Evolutionary conservation across 768 basidiomycete species (phyloP), one percentile per base, ranked within the genome.

Genomic region (Steccherinum ochraceum): DNA sequence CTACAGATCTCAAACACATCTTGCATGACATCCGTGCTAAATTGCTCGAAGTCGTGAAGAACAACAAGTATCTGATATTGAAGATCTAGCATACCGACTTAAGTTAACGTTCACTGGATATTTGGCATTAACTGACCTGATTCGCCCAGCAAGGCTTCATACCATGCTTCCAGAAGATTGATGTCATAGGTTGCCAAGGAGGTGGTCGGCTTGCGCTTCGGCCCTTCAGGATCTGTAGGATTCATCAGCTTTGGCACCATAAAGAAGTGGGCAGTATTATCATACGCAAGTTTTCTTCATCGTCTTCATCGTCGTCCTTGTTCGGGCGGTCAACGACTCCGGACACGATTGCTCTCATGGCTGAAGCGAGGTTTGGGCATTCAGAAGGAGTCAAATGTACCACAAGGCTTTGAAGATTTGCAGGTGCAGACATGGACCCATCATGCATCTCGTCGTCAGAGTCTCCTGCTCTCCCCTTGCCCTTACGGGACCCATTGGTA

Each of bases 1-100:
- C 84, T 86, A 71, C 77, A 86, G 27, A 89, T 81, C 48, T 84
- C 75, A 40, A 89, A 78, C 16, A 89, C 58, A 57, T 90, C 86
- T 58, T 84, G 79, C 45, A 90, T 63, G 2, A 89, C 73, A 1
- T 55, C 49, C 0, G 78, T 66, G 50, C 87, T 85, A 45, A 86
- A 78, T 59, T 82, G 79, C 58, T 90, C 88, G 55, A 91, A 88
- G 50, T 86, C 83, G 50, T 88, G 85, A 19, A 90, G 58, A 12
- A 89, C 59, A 7, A 86, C 69, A 20, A 83, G 72, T 2, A 90
- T 72, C 30, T 72, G 75, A 11, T 59, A 64, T 3, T 57, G 53
- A 0, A 54, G 16, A 11, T 61, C 53, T 53, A 59, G 48, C 23
- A 25, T 3, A n/a, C n/a, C n/a, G n/a, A n/a, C n/a, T n/a, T n/a